phyloP scores from a whole-genome alignment of 2,329 filamentous ascomycete species.

The Paradendryphiella salina region DNA sequence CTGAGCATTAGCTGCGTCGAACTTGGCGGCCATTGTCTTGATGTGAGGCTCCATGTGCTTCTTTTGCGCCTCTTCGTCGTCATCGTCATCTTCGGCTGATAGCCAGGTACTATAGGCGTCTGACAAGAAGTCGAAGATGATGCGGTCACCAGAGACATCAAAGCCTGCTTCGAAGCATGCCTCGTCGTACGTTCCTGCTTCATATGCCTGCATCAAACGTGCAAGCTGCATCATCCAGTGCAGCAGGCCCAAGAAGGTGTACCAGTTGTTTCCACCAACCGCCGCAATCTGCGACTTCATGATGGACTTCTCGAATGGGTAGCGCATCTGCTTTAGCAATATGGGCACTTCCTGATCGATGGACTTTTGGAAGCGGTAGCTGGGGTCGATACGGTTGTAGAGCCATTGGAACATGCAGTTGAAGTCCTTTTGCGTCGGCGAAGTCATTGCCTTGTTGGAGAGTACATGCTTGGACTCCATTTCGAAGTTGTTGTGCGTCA shows the following conservation, averaged over 20 bases:
- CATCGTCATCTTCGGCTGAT: conserved; percentile 72
- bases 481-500: conserved; percentile 93
- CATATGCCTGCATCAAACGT: conserved; percentile 87
- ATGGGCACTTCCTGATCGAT: conserved; percentile 95
- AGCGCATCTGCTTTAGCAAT: conserved; percentile 88
- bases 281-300: conserved; percentile 95
- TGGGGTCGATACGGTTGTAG: conserved; percentile 92
- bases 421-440: conserved; percentile 97
- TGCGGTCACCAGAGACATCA: conserved; percentile 85
- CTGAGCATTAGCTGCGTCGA: conserved; percentile 80
- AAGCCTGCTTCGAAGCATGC: conserved; percentile 85
- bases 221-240: conserved; percentile 99
- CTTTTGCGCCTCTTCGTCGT: conserved; percentile 76
- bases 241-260: conserved; percentile 86
- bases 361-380: conserved; percentile 88
- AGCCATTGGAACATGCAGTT: conserved; percentile 98
- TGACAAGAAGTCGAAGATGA: conserved; percentile 91
- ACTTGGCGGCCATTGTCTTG: conserved; percentile 82
- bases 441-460: conserved; percentile 88
- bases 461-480: conserved; percentile 95
- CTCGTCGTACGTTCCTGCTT: conserved; percentile 78
- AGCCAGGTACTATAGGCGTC: conserved; percentile 93
- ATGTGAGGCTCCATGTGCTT: conserved; percentile 77
- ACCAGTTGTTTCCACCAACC: conserved; percentile 96
- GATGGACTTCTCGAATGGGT: conserved; percentile 93